phyloP scores from a whole-genome alignment of 768 basidiomycete species.

The Lentinula raphanica region DNA sequence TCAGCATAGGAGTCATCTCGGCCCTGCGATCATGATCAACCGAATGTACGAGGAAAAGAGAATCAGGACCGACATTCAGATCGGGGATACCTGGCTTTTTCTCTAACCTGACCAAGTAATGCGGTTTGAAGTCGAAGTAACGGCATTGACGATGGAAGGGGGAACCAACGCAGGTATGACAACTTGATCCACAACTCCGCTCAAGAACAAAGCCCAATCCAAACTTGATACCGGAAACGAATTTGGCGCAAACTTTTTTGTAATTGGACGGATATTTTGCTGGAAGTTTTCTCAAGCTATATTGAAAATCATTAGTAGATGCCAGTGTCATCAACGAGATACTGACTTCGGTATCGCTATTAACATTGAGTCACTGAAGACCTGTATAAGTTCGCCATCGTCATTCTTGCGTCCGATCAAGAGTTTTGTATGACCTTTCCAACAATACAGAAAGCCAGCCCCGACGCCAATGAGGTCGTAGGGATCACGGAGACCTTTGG shows the following conservation, averaged over 20 bases:
- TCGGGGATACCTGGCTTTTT: constrained; percentile 37
- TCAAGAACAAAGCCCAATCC: constrained; percentile 83
- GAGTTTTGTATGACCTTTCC: constrained; percentile 71
- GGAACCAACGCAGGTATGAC: constrained; percentile 53
- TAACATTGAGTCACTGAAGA: constrained; percentile 72
- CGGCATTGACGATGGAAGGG: constrained; percentile 77
- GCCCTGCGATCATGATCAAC: constrained; percentile 25
- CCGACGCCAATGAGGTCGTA: constrained; percentile 64
- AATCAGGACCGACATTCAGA: constrained; percentile 36
- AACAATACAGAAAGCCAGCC: constrained; percentile 83
- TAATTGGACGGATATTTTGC: constrained; percentile 22
- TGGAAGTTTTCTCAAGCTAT: constrained; percentile 17
- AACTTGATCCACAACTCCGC: constrained; percentile 71
- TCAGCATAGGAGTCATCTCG: constrained; percentile 72
- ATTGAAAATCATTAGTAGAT: constrained; percentile 12
- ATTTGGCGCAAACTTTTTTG: constrained; percentile 76
- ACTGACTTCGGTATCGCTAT: constrained; percentile 84
- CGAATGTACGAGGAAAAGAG: background rate
- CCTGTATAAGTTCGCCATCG: constrained; percentile 76
- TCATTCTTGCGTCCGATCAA: constrained; percentile 65
- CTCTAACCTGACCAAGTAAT: constrained; percentile 67
- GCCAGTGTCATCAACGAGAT: background rate
- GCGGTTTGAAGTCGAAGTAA: constrained; percentile 73
- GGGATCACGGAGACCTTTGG: constrained; percentile 75
- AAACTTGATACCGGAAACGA: constrained; percentile 80